A percentile compares a stretch with the other conserved stretches of the same genome.
Conservation (phyloP, 1,284 basidiomycete species). For the Cryptococcus jaspeensis region DNA sequence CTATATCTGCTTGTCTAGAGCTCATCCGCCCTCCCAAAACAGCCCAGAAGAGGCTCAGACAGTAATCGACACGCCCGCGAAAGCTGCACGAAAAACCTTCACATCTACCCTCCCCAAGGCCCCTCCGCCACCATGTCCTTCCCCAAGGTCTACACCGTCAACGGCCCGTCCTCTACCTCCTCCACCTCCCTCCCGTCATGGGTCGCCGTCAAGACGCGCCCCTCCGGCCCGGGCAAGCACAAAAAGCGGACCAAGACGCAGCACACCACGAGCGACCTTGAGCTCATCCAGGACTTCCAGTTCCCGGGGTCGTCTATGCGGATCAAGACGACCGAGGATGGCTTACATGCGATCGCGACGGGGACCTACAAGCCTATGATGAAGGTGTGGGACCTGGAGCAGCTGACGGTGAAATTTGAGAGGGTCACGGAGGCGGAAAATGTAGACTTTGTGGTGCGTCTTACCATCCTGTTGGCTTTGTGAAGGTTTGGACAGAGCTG, state of each 20-base stretch:
- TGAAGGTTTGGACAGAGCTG: background rate
- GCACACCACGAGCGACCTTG: conserved; percentile 57
- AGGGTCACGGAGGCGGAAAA: conserved; percentile 95
- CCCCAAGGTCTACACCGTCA: conserved; percentile 87
- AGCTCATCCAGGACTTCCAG: conserved; percentile 92
- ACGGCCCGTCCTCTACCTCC: conserved; percentile 76
- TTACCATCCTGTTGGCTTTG: conserved; percentile 1
- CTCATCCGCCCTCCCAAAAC: too few relatives aligned
- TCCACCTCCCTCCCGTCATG: conserved; percentile 84
- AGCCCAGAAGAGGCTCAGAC: too few relatives aligned
- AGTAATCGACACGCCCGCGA: too few relatives aligned
- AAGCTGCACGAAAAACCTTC: too few relatives aligned
- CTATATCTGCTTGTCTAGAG: too few relatives aligned
- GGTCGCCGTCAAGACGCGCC: conserved; percentile 65
- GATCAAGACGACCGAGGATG: conserved; percentile 86
- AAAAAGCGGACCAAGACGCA: conserved; percentile 50
- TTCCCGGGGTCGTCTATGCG: conserved; percentile 95
- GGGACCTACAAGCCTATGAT: conserved; percentile 99
- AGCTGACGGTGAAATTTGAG: conserved; percentile 93
- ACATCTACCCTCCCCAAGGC: background rate
- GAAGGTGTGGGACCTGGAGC: conserved; percentile 90
- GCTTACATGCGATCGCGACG: conserved; percentile 87
- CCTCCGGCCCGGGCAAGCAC: conserved; percentile 30
- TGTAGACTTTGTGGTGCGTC: conserved; percentile 92
- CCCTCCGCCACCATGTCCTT: conserved; percentile 30